These are phyloP conservation scores for Phyllostachys edulis DNA, from an alignment of 176 grass and related monocot genomes.

Conservation along the genomic window DNA sequence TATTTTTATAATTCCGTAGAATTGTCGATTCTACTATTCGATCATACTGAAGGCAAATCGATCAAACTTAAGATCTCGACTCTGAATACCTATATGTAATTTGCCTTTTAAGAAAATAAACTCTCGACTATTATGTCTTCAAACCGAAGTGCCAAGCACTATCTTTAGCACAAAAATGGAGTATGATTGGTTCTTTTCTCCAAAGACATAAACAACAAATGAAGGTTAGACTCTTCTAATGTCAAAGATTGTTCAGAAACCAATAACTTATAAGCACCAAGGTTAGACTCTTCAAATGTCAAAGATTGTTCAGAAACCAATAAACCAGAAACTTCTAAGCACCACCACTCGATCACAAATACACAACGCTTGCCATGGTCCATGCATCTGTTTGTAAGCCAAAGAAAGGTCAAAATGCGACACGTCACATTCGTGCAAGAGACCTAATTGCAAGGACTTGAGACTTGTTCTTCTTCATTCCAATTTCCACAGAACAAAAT, in stretches of 20 bases:
- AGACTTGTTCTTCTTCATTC: background rate
- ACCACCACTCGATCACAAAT: background rate
- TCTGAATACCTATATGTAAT: too few relatives aligned
- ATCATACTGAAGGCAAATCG: too few relatives aligned
- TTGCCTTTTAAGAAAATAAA: background rate
- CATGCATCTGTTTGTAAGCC: background rate
- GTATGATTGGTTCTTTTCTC: background rate
- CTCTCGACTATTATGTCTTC: background rate
- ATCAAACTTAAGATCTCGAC: too few relatives aligned
- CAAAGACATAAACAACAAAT: background rate
- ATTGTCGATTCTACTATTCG: too few relatives aligned
- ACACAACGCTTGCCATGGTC: background rate
- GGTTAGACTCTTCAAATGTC: background rate
- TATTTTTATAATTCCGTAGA: too few relatives aligned
- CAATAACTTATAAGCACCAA: background rate
- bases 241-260: slow-evolving; percentile 29
- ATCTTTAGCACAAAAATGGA: background rate
- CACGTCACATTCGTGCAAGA: background rate
- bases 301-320: slow-evolving; percentile 25
- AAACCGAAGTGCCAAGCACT: background rate
- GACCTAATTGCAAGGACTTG: slow-evolving; percentile 26
- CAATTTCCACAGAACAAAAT: background rate
- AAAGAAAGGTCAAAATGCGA: background rate
- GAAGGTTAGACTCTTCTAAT: background rate
- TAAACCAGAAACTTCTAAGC: background rate